Evolutionary conservation across 169 alveolate genomes (phyloP).

Genomic region (Plasmodium vinckei): DNA sequence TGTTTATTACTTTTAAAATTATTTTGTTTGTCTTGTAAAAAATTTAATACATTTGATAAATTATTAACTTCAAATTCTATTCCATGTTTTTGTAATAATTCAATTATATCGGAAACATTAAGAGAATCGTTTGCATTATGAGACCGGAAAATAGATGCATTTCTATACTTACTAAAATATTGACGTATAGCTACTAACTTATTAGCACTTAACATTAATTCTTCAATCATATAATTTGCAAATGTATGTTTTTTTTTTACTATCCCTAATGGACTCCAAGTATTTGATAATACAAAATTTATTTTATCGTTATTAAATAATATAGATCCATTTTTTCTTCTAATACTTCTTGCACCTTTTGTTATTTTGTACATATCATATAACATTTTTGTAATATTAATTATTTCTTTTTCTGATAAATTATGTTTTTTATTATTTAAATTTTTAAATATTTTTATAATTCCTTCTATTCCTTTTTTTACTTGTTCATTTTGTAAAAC

Average conservation of each 20-base stretch:
- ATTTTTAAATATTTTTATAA: slow-evolving; percentile 24
- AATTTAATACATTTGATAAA: slow-evolving; percentile 32
- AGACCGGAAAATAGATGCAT: slow-evolving; percentile 49
- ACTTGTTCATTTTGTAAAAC: slow-evolving; percentile 18
- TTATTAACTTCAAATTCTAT: slow-evolving; percentile 22
- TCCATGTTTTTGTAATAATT: slow-evolving; percentile 49
- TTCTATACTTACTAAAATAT: slow-evolving; percentile 63
- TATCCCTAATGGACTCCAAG: slow-evolving; percentile 49
- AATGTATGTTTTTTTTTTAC: slow-evolving; percentile 40
- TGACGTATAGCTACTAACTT: slow-evolving; percentile 92
- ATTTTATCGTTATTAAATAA: slow-evolving; percentile 46
- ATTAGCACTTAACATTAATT: slow-evolving; percentile 98
- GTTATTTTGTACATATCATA: slow-evolving; percentile 57
- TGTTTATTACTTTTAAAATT: slow-evolving; percentile 10
- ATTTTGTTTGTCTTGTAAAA: slow-evolving; percentile 26
- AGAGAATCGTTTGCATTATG: slow-evolving; percentile 34
- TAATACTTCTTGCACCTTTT: slow-evolving; percentile 47
- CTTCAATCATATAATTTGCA: slow-evolving; percentile 92
- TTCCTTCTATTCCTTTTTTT: slow-evolving; percentile 3
- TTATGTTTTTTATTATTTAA: slow-evolving; percentile 32
- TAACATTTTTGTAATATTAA: slow-evolving; percentile 35
- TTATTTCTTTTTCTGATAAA: slow-evolving; percentile 15
- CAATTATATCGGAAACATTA: slow-evolving; percentile 54
- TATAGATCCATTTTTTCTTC: slow-evolving; percentile 64
- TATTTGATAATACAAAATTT: slow-evolving; percentile 41